phyloP scores from a whole-genome alignment of 352 stramenopile species.

The Pythium coloratum region DNA sequence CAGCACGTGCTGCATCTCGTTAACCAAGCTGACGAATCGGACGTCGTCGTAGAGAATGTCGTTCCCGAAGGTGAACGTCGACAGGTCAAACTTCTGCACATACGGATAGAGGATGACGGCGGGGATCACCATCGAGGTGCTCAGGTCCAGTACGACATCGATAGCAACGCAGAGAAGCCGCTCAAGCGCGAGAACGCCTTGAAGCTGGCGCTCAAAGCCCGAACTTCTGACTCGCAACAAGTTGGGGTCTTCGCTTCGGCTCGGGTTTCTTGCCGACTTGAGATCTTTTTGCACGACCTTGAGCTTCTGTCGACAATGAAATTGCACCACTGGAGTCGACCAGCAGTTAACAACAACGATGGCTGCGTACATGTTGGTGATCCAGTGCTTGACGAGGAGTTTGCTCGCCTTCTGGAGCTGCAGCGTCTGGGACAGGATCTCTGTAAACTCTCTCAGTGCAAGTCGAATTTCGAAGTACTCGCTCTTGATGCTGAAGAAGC shows the following conservation, averaged over 20 bases:
- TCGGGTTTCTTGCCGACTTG: background rate
- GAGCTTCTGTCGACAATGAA: slow-evolving; percentile 5
- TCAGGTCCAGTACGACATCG: slow-evolving; percentile 27
- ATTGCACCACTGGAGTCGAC: slow-evolving; percentile 27
- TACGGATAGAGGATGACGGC: slow-evolving; percentile 37
- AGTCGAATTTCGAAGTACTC: slow-evolving; percentile 18
- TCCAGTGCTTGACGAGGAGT: slow-evolving; percentile 17
- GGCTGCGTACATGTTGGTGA: slow-evolving; percentile 23
- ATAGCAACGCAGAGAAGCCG: slow-evolving; percentile 26
- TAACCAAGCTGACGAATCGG: slow-evolving; percentile 37
- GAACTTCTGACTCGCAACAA: background rate
- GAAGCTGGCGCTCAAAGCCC: background rate
- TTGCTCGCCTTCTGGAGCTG: slow-evolving; percentile 14
- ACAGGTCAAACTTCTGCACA: slow-evolving; percentile 27
- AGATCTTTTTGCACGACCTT: background rate
- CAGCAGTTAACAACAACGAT: slow-evolving; percentile 31
- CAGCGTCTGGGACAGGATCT: slow-evolving; percentile 19
- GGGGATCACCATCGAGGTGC: slow-evolving; percentile 20
- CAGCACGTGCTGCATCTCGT: slow-evolving; percentile 41
- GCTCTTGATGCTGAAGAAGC: slow-evolving; percentile 24
- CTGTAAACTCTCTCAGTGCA: slow-evolving; percentile 5
- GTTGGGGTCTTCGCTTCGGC: background rate
- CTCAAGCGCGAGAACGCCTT: slow-evolving; percentile 6
- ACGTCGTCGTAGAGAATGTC: slow-evolving; percentile 40
- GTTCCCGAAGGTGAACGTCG: slow-evolving; percentile 28